These are phyloP conservation scores for Mortierella sp. DNA, from an alignment of 371 early-diverging fungal genomes.

Conservation along the genomic window DNA sequence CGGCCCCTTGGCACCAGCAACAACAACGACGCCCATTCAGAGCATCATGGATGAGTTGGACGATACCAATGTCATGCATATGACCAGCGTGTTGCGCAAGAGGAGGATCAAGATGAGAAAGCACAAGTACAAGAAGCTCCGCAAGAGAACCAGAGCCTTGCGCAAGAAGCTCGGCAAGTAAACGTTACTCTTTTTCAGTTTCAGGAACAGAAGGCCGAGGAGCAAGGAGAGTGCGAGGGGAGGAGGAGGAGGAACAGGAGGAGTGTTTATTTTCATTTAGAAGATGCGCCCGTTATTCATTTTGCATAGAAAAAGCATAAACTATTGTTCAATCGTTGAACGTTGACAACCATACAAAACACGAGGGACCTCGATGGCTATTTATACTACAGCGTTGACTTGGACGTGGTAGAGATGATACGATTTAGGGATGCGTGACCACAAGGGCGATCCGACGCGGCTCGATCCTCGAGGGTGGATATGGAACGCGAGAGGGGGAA, in stretches of 20 bases:
- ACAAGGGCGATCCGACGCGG: background rate
- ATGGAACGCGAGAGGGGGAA: background rate
- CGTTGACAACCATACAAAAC: background rate
- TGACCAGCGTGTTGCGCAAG: conserved; percentile 79
- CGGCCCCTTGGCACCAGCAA: conserved; percentile 2
- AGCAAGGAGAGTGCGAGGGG: background rate
- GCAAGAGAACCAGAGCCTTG: conserved; percentile 84
- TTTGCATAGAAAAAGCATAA: background rate
- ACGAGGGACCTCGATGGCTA: background rate
- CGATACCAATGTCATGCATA: conserved; percentile 36
- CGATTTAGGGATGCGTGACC: background rate
- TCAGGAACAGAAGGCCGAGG: background rate
- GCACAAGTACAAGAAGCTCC: conserved; percentile 88
- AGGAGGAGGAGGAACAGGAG: background rate
- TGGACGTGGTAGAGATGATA: background rate
- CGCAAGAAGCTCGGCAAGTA: conserved; percentile 86
- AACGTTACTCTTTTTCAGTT: background rate
- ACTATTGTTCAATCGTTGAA: conserved; percentile 2
- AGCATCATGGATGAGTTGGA: conserved; percentile 39
- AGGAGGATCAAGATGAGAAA: conserved; percentile 90
- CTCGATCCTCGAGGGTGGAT: background rate
- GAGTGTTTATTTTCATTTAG: background rate
- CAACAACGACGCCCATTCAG: conserved; percentile 10
- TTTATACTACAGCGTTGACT: background rate
- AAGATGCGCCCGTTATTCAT: background rate